phyloP scores from a whole-genome alignment of 345 rosid species.

The Pelargonium nanum region DNA sequence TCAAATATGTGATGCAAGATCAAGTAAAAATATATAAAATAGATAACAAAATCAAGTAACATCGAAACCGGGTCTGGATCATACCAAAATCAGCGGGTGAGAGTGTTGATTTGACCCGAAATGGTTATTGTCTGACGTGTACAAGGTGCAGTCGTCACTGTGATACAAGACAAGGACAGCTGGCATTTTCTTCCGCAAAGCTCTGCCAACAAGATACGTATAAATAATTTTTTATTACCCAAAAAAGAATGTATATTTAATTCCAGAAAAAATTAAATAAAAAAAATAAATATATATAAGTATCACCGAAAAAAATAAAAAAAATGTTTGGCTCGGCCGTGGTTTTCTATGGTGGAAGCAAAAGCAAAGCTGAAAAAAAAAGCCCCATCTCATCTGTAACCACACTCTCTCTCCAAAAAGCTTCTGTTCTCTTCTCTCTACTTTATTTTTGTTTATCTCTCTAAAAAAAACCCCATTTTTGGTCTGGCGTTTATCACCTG shows the following conservation, averaged over 20 bases:
- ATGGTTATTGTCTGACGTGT: neutral
- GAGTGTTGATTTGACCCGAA: too few relatives aligned
- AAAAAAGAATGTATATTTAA: neutral
- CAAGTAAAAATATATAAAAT: too few relatives aligned
- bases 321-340: constrained; percentile 6
- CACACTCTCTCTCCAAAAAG: constrained; percentile 10
- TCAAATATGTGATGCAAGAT: too few relatives aligned
- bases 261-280: too few relatives aligned
- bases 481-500: neutral
- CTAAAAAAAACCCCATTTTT: neutral
- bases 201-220: neutral
- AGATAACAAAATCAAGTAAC: too few relatives aligned
- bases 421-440: neutral
- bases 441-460: too few relatives aligned
- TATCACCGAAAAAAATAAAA: neutral
- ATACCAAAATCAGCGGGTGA: too few relatives aligned
- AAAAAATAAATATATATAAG: neutral
- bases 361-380: constrained; percentile 16
- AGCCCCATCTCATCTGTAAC: constrained; percentile 2
- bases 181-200: constrained; percentile 13
- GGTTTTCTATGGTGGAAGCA: constrained; percentile 38
- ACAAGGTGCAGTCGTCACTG: constrained; percentile 20
- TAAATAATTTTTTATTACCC: neutral
- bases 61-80: too few relatives aligned
- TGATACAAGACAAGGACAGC: constrained; percentile 18